Base-by-base conservation (phyloP, 2,329 filamentous ascomycete species). In the Teratosphaeria destructans region DNA sequence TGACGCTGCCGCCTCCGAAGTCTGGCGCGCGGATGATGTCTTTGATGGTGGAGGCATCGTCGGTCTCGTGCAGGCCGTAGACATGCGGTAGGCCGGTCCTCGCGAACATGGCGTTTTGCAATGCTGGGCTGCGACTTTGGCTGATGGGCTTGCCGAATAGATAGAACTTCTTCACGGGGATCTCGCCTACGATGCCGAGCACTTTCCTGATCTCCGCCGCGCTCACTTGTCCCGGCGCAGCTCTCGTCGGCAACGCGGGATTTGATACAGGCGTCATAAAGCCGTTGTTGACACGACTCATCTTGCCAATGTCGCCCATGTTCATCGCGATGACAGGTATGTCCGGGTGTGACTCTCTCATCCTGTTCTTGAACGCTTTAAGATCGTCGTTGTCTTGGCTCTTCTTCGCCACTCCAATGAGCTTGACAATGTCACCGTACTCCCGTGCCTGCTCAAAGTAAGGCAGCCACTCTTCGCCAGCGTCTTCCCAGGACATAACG, bases 231-330 rank as follows among this genome's bases (percentile, higher is more conserved):
- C 94, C 94, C 3, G 94, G 93, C 0, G 94, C 94, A 47, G 94
- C 93, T 71, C 94, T 94, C 76, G 92, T 90, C 0, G 93, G 91
- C n/a, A 97, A 80, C 12, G 82, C 82, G 1, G 90, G 89, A 72
- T 97, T 94, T 3, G 90, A 91, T 14, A 99, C 94, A 0, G 94
- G 94, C 0, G 94, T 97, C 78, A 99, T 85, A 78, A 97, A 97
- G 34, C 83, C 81, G 74, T 99, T 99, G 60, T 95, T 78, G 53
- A 99, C 87, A 37, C 94, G 86, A 69, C 90, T 96, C 52, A 96
- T 81, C 76, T 96, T 94, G 55, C 94, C 94, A 29, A 83, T 79
- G 55, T 84, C 79, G 34, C 93, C 92, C 93, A 99, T 97, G 75
- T 99, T 99, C 71, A 99, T 88, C 1, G 89, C 90, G 66, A 99